These are phyloP conservation scores for Cylindrotheca closterium DNA, from an alignment of 108 stramenopile species.

Conservation along the genomic window DNA sequence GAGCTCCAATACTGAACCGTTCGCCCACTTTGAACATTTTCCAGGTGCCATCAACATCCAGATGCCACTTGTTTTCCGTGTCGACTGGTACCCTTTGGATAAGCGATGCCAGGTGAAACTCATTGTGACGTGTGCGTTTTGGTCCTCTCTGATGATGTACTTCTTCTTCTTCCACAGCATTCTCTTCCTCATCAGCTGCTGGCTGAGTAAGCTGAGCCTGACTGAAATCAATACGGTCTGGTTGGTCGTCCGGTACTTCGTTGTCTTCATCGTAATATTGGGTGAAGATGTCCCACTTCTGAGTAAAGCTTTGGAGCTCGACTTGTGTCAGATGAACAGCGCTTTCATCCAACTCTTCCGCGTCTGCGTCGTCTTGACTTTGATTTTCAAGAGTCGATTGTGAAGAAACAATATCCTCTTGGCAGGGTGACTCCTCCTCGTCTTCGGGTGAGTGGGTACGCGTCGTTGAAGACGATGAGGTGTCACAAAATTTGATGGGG, in stretches of 20 bases:
- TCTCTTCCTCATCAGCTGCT: neutral
- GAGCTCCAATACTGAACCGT: neutral
- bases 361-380: neutral
- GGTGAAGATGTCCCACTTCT: neutral
- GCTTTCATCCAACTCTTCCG: no score
- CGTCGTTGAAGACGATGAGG: no score
- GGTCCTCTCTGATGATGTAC: neutral
- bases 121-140: neutral
- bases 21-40: neutral
- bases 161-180: neutral
- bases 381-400: neutral
- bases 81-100: no score
- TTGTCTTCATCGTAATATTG: neutral
- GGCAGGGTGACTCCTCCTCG: neutral
- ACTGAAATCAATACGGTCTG: neutral
- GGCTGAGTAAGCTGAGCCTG: neutral
- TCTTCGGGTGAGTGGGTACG: neutral
- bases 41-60: neutral
- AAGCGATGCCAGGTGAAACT: neutral
- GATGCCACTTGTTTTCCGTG: neutral
- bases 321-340: neutral
- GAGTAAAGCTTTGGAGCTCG: neutral
- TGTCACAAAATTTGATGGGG: no score
- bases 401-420: neutral
- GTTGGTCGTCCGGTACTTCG: neutral